A percentile compares a stretch with the other conserved stretches of the same genome.
Conservation (phyloP, 148 eudicot genomes). For the Amaranthus cruentus region DNA sequence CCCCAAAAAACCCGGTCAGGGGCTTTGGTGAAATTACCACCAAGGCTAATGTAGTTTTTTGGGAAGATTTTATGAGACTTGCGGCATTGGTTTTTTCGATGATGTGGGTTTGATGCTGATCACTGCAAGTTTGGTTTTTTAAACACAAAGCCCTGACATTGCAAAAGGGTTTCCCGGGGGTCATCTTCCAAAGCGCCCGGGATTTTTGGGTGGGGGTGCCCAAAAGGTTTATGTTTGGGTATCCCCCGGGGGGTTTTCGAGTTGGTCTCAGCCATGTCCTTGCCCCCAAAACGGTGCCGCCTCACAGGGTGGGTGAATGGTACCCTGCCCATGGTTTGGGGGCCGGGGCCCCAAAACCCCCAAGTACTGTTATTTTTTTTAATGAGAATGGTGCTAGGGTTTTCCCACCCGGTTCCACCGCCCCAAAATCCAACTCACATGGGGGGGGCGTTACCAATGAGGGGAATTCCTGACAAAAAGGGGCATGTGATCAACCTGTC, state of each 20-base stretch:
- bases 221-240: conserved; percentile 55
- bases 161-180: conserved; percentile 41
- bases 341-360: conserved; percentile 39
- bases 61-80: conserved; percentile 35
- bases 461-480: conserved; percentile 39
- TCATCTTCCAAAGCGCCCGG: conserved; percentile 33
- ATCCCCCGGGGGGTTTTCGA: conserved; percentile 45
- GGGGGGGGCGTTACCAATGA: conserved; percentile 37
- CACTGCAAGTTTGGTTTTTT: conserved; percentile 40
- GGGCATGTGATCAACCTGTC: conserved; percentile 44
- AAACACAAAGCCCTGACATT: conserved; percentile 49
- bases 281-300: conserved; percentile 32
- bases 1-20: conserved; percentile 38
- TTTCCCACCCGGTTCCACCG: conserved; percentile 32
- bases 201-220: conserved; percentile 37
- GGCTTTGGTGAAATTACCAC: conserved; percentile 39
- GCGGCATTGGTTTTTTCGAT: conserved; percentile 32
- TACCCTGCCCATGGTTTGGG: conserved; percentile 39
- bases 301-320: conserved; percentile 39
- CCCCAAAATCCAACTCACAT: conserved; percentile 32
- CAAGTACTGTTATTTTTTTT: conserved; percentile 34
- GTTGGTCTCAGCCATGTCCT: conserved; percentile 35
- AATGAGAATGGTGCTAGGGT: conserved; percentile 39
- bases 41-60: conserved; percentile 31
- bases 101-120: conserved; percentile 40